These are phyloP conservation scores for Kitagawia praeruptora DNA, from an alignment of 129 eudicot genomes.

Conservation along the genomic window DNA sequence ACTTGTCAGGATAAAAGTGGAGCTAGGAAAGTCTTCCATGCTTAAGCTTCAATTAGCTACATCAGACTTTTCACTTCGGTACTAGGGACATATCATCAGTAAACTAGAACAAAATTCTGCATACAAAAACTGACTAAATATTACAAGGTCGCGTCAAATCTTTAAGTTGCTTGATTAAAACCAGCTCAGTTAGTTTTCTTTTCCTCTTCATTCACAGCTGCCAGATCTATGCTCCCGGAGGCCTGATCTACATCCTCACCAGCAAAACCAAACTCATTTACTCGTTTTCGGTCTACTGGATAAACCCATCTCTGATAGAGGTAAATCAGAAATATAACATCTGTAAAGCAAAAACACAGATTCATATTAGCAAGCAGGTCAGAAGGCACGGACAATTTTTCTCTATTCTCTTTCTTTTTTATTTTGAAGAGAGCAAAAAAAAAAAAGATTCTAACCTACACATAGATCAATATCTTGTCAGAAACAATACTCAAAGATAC, in stretches of 20 bases:
- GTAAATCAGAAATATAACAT: slow-evolving; percentile 78
- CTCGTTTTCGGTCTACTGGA: slow-evolving; percentile 91
- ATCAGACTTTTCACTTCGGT: too few relatives aligned
- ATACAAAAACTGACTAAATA: background rate
- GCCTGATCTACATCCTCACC: slow-evolving; percentile 69
- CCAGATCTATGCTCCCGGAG: slow-evolving; percentile 12
- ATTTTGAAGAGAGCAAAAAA: too few relatives aligned
- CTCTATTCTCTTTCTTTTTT: too few relatives aligned
- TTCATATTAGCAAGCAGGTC: background rate
- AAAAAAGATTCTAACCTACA: background rate
- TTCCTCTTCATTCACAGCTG: slow-evolving; percentile 34
- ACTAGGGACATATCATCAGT: too few relatives aligned
- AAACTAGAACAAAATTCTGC: background rate
- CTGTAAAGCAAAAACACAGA: slow-evolving; percentile 29
- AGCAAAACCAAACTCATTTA: slow-evolving; percentile 89
- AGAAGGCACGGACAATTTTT: background rate
- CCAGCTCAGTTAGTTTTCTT: slow-evolving; percentile 61
- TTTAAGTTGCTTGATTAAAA: background rate
- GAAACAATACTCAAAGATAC: background rate
- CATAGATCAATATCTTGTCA: background rate
- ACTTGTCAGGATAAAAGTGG: too few relatives aligned
- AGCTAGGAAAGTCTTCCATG: too few relatives aligned
- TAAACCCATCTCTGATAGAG: slow-evolving; percentile 86
- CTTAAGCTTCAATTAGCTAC: too few relatives aligned
- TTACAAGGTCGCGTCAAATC: background rate